Percentiles rank a stretch among this genome's conserved stretches.
These are phyloP conservation scores for Begonia peltatifolia DNA, from an alignment of 306 rosid species.

Conservation along the genomic window DNA sequence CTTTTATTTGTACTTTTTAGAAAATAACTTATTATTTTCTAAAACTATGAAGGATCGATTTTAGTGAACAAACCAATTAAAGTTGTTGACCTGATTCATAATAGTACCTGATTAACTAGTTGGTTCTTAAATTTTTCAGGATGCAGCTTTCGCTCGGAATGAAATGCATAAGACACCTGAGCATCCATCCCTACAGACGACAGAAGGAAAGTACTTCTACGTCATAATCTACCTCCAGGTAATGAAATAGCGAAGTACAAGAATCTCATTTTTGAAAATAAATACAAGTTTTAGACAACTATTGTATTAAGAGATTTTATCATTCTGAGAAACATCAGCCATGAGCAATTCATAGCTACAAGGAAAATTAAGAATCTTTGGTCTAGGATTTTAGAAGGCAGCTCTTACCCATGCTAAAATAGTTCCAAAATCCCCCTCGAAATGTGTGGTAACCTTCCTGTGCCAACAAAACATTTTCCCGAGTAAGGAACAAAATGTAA, in stretches of 20 bases:
- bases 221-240: conserved; percentile 1
- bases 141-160: conserved; percentile 78
- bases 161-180: conserved; percentile 94
- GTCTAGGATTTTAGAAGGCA: conserved; percentile 6
- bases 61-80: not conserved
- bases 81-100: not conserved
- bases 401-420: conserved; percentile 91
- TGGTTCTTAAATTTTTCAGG: conserved; percentile 92
- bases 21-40: no score
- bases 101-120: conserved; percentile 61
- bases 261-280: not conserved
- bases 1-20: not conserved
- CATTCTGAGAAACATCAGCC: conserved; percentile 1
- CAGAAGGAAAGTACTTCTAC: conserved; percentile 1
- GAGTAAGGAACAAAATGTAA: not conserved
- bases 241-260: not conserved
- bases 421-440: conserved; percentile 98
- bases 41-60: not conserved
- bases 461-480: conserved; percentile 12
- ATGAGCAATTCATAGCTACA: not conserved
- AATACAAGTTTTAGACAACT: not conserved
- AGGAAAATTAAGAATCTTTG: conserved; percentile 10
- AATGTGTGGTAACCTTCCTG: conserved; percentile 87
- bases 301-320: not conserved
- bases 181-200: conserved; percentile 79